Base-by-base conservation (phyloP, 257 asterid species). In the Solanum tarijense region DNA sequence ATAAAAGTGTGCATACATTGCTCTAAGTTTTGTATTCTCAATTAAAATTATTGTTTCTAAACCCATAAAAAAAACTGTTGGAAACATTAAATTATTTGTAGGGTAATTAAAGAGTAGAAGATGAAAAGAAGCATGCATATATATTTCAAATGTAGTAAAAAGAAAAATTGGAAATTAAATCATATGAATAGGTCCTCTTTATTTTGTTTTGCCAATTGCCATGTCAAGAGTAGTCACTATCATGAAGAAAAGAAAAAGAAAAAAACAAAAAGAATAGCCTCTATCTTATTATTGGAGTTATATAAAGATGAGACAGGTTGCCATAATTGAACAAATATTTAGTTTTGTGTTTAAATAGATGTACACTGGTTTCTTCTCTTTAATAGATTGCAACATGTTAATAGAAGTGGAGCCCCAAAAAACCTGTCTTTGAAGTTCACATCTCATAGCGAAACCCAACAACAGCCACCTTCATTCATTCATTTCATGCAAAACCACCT, bases 221-320 rank as follows among this genome's bases (percentile, higher is more conserved):
- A 90, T 72, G 25, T 69, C 76, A 91, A 78, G 95, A 87, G 86
- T 83, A 86, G 94, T 93, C 94, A 87, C 90, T 88, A 71, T 92
- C 93, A 60, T 18, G 72, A 74, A 55, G 85, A 78, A 74, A 74
- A 36, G 43, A 34, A 72, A 72, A 72, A 69, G 1, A 9, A 69
- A 29, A 66, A 69, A 69, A 6, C 36, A 72, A 72, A 32, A 32
- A 74, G 52, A 74, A 11, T 35, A 21, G 83, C 46, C 20, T 35
- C 48, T 72, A 74, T 35, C 82, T 74, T 32, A 72, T 74, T 32
- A 72, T 72, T 72, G 81, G 81, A 34, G 12, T 72, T 20, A 71
- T 71, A 14, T 71, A 35, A 73, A 34, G 52, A 36, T 35, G 52
- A 74, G 43, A 74, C 4, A 25, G 25, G 10, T 72, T 74, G 52